phyloP scores from a whole-genome alignment of 2,329 filamentous ascomycete species.

The Blumeria graminis region DNA sequence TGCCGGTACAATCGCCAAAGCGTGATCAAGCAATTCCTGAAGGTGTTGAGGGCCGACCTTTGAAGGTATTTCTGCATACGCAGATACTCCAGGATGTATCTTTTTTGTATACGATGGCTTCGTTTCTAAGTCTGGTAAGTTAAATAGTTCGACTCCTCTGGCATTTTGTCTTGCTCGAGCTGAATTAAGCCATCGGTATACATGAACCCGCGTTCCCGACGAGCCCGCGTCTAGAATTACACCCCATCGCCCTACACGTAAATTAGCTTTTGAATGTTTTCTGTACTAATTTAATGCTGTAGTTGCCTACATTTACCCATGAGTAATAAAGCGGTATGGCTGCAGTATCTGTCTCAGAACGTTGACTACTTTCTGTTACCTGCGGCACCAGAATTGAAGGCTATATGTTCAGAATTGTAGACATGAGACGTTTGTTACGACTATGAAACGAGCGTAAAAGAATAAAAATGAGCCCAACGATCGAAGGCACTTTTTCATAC shows the following conservation, averaged over 20 bases:
- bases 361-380: too few relatives aligned
- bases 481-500: too few relatives aligned
- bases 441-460: background rate
- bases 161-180: constrained; percentile 38
- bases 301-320: constrained; percentile 15
- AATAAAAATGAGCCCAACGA: too few relatives aligned
- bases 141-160: constrained; percentile 32
- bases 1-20: constrained; percentile 50
- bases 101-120: constrained; percentile 82
- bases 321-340: background rate
- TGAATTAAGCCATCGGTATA: constrained; percentile 81
- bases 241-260: constrained; percentile 38
- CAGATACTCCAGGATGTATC: constrained; percentile 78
- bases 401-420: background rate
- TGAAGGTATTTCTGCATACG: constrained; percentile 55
- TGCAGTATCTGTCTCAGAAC: too few relatives aligned
- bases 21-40: constrained; percentile 56
- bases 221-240: constrained; percentile 95
- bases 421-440: background rate
- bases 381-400: too few relatives aligned
- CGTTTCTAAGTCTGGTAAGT: constrained; percentile 57
- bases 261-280: background rate
- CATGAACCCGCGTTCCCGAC: constrained; percentile 81
- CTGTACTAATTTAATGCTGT: background rate
- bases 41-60: constrained; percentile 65